Evolutionary conservation across 2,329 filamentous ascomycete genomes (phyloP), one percentile per base, ranked within the genome.

Genomic region (Fusarium hostae): DNA sequence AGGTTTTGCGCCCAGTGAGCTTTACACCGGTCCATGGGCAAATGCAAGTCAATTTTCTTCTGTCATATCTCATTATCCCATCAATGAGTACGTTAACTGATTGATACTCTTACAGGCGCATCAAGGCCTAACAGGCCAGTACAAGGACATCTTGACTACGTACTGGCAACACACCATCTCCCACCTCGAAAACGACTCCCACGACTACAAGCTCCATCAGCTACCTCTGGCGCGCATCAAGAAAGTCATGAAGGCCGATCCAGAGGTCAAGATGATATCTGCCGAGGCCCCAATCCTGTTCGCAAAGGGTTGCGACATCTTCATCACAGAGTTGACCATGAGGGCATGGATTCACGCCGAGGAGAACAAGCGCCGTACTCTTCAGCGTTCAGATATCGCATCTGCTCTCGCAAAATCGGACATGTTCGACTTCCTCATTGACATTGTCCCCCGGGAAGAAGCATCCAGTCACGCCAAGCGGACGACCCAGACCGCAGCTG

Each of bases 361-460:
- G 80, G 96, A 99, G 83, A 99, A 99, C 85, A 99, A 99, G 86
- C 90, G 96, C 34, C 91, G 96, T 45, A 99, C 96, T 3, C 86
- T 99, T 43, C 96, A 99, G 82, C 90, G 96, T 55, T 97, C 94
- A 63, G 96, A 99, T 79, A 99, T 99, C 80, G 96, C 96, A 26
- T 97, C 94, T 15, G 96, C 96, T 18, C 87, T 99, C 28, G 93
- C 94, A 66, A 99, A 99, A 84, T 98, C 94, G 26, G 96, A 99
- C 84, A 99, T 99, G 96, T 99, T 99, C 81, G 96, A 99, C 84
- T 99, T 99, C 83, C 87, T 99, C 66, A 99, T 99, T 80, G 96
- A 99, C 79, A 99, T 99, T 69, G 96, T 99, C 9, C 96, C 96
- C 6, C 91, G 96, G 57, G 96, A 99, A 81, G 96, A 99, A 81